These are phyloP conservation scores for Hymenotorrendiella dingleyae DNA, from an alignment of 2,329 filamentous ascomycete species.

Conservation along the genomic window DNA sequence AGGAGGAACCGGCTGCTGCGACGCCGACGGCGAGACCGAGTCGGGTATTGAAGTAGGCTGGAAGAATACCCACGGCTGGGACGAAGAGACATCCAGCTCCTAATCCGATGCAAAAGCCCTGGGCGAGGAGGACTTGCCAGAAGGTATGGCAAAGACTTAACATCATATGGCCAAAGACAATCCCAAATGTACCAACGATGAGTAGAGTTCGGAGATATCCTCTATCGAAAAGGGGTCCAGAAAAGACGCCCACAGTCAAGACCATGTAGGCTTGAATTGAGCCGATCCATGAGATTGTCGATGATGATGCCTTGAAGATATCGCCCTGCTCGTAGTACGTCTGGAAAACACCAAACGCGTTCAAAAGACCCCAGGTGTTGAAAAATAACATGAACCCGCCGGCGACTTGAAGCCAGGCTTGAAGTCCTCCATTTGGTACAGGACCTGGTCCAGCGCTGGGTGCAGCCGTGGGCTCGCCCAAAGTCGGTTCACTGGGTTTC, in stretches of 20 bases:
- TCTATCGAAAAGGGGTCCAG: slow-evolving; percentile 13
- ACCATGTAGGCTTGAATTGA: slow-evolving; percentile 42
- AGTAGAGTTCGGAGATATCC: slow-evolving; percentile 39
- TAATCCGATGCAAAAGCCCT: slow-evolving; percentile 39
- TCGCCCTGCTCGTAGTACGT: slow-evolving; percentile 41
- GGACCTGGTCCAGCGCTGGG: no score
- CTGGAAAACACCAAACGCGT: slow-evolving; percentile 48
- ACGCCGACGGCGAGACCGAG: background rate
- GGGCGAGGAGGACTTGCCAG: slow-evolving; percentile 39
- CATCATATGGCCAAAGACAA: slow-evolving; percentile 43
- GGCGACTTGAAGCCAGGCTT: slow-evolving; percentile 49
- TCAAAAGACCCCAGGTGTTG: slow-evolving; percentile 43
- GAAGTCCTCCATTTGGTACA: slow-evolving; percentile 42
- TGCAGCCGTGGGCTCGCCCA: no score
- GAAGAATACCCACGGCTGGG: slow-evolving; percentile 50
- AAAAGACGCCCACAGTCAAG: slow-evolving; percentile 38
- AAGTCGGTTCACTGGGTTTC: no score
- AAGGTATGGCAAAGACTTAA: slow-evolving; percentile 32
- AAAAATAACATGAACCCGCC: slow-evolving; percentile 47
- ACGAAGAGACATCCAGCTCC: slow-evolving; percentile 37
- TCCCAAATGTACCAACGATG: slow-evolving; percentile 34
- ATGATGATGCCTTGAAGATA: slow-evolving; percentile 37
- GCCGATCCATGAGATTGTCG: slow-evolving; percentile 40
- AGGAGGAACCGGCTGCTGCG: slow-evolving; percentile 19
- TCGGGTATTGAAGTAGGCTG: slow-evolving; percentile 36